A percentile compares a stretch with the other conserved stretches of the same genome.
Evolutionary conservation across 352 stramenopile species (phyloP).

Genomic region (Labyrinthula sp.): DNA sequence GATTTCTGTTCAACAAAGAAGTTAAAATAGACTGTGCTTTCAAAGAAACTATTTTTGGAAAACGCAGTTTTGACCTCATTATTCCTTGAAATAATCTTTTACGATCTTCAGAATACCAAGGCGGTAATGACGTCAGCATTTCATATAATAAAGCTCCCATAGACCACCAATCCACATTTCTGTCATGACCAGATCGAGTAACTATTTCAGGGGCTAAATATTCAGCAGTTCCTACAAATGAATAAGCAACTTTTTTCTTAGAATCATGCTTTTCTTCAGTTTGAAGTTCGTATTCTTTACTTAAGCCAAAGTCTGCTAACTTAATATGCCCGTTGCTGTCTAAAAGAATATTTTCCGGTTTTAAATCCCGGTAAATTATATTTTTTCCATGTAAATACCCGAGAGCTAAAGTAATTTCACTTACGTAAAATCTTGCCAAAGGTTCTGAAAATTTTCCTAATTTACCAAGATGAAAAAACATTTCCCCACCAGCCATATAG

Average conservation of each 20-base stretch:
- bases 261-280: constrained; percentile 67
- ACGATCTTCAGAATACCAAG: constrained; percentile 69
- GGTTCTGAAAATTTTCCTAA: constrained; percentile 61
- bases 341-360: constrained; percentile 37
- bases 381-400: constrained; percentile 60
- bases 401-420: constrained; percentile 62
- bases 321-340: constrained; percentile 36
- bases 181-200: constrained; percentile 48
- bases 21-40: constrained; percentile 27
- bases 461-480: constrained; percentile 63
- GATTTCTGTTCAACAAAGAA: constrained; percentile 27
- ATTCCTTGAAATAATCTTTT: constrained; percentile 52
- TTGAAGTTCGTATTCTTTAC: constrained; percentile 82
- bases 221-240: constrained; percentile 86
- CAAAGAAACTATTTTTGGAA: constrained; percentile 5
- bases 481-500: constrained; percentile 62
- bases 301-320: constrained; percentile 52
- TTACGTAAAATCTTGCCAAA: constrained; percentile 65
- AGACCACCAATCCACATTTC: constrained; percentile 72
- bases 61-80: constrained; percentile 8
- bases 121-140: constrained; percentile 70
- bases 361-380: constrained; percentile 52
- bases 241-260: constrained; percentile 76
- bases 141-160: constrained; percentile 73
- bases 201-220: constrained; percentile 93